Conservation (phyloP, 306 rosid species). For the Alnus glutinosa region DNA sequence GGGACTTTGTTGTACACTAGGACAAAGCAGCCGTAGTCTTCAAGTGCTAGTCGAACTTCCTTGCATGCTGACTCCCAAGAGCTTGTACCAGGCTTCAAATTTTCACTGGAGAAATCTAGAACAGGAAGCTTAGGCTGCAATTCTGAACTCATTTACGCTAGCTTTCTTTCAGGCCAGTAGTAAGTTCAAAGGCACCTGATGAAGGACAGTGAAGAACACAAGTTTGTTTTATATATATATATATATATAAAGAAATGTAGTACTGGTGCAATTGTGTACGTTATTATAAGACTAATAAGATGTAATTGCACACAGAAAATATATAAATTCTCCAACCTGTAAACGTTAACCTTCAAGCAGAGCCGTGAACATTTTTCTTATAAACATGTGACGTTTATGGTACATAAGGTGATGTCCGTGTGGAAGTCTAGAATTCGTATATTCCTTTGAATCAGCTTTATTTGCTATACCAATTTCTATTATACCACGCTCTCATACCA, state of each 20-base stretch:
- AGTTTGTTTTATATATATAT: too few species aligned
- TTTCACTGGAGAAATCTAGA: constrained; percentile 32
- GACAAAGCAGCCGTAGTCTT: constrained; percentile 47
- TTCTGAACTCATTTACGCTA: constrained; percentile 31
- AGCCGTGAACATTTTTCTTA: too few species aligned
- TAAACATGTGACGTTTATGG: too few species aligned
- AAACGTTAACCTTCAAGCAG: too few species aligned
- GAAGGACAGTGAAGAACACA: neutral
- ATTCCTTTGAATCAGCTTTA: neutral
- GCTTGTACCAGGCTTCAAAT: constrained; percentile 32
- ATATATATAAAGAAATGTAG: too few species aligned
- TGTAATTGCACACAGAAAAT: too few species aligned
- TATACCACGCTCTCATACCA: too few species aligned
- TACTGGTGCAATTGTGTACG: neutral
- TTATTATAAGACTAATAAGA: too few species aligned
- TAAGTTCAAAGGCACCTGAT: neutral
- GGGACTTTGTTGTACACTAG: constrained; percentile 30
- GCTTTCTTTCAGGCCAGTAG: neutral
- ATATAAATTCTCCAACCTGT: too few species aligned
- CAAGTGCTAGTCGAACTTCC: constrained; percentile 38
- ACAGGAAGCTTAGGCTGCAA: constrained; percentile 32
- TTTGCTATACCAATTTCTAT: neutral
- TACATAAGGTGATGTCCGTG: neutral
- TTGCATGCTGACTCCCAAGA: constrained; percentile 30
- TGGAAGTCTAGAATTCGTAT: neutral